These are phyloP conservation scores for Ilyonectria robusta DNA, from an alignment of 2,329 filamentous ascomycete species.

Conservation along the genomic window DNA sequence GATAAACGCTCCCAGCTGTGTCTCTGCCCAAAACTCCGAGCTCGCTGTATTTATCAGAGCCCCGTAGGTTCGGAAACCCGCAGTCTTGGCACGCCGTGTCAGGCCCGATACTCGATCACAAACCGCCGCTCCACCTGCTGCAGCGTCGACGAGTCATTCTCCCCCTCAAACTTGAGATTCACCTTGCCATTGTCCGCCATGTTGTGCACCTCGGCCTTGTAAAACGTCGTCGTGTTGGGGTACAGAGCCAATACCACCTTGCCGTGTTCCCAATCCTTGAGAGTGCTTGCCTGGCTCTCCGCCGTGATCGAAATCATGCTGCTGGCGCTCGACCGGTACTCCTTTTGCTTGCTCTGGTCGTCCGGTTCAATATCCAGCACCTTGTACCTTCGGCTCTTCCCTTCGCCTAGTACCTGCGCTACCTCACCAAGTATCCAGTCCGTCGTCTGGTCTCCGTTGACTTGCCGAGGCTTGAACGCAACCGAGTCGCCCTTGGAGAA, in stretches of 20 bases:
- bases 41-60: background rate
- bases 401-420: constrained; percentile 80
- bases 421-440: constrained; percentile 86
- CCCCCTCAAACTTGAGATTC: constrained; percentile 83
- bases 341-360: constrained; percentile 74
- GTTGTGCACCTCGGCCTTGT: constrained; percentile 85
- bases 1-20: background rate
- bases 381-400: constrained; percentile 83
- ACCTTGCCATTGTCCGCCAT: constrained; percentile 71
- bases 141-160: constrained; percentile 80
- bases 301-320: constrained; percentile 84
- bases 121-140: constrained; percentile 83
- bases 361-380: constrained; percentile 86
- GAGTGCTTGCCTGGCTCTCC: constrained; percentile 60
- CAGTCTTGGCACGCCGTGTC: constrained; percentile 6
- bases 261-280: constrained; percentile 74
- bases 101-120: constrained; percentile 78
- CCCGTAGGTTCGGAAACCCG: background rate
- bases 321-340: constrained; percentile 79
- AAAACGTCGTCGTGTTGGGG: constrained; percentile 88
- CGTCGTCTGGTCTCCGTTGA: constrained; percentile 60
- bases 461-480: constrained; percentile 73
- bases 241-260: constrained; percentile 85
- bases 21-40: background rate
- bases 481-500: constrained; percentile 76